Evolutionary conservation across 176 grass and related monocot genomes (phyloP).

Genomic region (Rhynchospora breviuscula): DNA sequence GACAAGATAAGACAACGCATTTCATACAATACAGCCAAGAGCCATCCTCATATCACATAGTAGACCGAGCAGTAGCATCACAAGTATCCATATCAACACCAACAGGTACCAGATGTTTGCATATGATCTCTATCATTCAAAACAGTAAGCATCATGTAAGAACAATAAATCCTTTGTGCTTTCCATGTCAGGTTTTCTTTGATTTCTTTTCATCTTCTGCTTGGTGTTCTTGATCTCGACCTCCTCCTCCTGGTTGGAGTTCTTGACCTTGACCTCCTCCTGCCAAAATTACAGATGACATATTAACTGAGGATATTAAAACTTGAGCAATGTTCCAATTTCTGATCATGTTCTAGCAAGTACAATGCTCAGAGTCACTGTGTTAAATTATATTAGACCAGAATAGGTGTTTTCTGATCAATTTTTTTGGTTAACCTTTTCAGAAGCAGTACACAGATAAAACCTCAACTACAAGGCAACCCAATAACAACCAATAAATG

Average conservation of each 20-base stretch:
- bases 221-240: slow-evolving; percentile 25
- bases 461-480: not conserved
- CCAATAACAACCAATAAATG: slow-evolving; percentile 9
- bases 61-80: not conserved
- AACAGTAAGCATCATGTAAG: not conserved
- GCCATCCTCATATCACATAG: not conserved
- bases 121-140: not conserved
- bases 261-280: slow-evolving; percentile 22
- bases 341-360: not conserved
- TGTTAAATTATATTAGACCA: not conserved
- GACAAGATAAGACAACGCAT: not conserved
- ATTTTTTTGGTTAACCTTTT: not conserved
- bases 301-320: not conserved
- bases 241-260: slow-evolving; percentile 22
- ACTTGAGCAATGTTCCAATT: not conserved
- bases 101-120: not conserved
- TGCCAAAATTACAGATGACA: slow-evolving; percentile 16
- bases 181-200: not conserved
- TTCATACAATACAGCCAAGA: not conserved
- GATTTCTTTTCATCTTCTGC: slow-evolving; percentile 6
- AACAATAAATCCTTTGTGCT: not conserved
- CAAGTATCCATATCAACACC: not conserved
- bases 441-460: not conserved
- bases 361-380: not conserved
- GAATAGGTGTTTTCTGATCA: not conserved